Conservation (phyloP, 352 stramenopile genomes). For the Globisporangium lucens region DNA sequence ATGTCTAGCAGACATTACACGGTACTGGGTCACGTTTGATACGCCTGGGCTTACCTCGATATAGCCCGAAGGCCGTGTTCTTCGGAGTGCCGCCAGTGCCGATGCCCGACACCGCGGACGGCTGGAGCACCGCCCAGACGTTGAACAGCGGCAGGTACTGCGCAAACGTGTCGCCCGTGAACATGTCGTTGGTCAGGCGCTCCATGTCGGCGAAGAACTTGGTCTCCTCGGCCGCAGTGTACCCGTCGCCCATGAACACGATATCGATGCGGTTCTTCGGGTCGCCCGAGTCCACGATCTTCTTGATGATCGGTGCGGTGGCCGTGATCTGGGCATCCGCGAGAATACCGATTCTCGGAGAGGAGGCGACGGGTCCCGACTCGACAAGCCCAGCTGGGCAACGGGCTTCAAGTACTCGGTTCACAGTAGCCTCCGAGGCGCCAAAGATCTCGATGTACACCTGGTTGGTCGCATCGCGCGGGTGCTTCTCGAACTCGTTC, state of each 20-base stretch:
- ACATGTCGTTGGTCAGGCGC: slow-evolving; percentile 37
- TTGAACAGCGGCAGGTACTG: slow-evolving; percentile 33
- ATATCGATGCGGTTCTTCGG: slow-evolving; percentile 38
- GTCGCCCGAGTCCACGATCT: slow-evolving; percentile 38
- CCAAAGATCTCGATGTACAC: too few relatives aligned
- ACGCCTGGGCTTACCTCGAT: slow-evolving; percentile 14
- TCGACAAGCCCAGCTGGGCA: too few relatives aligned
- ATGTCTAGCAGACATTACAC: too few relatives aligned
- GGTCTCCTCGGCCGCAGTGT: slow-evolving; percentile 24
- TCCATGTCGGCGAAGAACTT: slow-evolving; percentile 37
- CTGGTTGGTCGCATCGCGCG: too few relatives aligned
- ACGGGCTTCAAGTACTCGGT: too few relatives aligned
- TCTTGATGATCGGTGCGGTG: slow-evolving; percentile 5
- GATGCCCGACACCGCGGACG: slow-evolving; percentile 25
- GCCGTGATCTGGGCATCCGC: too few relatives aligned
- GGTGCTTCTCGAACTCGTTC: too few relatives aligned
- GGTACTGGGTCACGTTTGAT: too few relatives aligned
- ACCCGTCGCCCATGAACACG: slow-evolving; percentile 46
- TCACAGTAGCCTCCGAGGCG: too few relatives aligned
- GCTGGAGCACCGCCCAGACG: slow-evolving; percentile 25
- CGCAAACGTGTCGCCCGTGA: slow-evolving; percentile 27
- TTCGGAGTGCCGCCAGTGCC: slow-evolving; percentile 12
- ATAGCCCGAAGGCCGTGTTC: slow-evolving; percentile 27
- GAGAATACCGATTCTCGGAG: too few relatives aligned
- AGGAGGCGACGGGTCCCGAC: too few relatives aligned